Percentiles rank a stretch among this genome's conserved stretches.
phyloP scores from a whole-genome alignment of 1,139 yeast species.

The Nematodospora anomalae region DNA sequence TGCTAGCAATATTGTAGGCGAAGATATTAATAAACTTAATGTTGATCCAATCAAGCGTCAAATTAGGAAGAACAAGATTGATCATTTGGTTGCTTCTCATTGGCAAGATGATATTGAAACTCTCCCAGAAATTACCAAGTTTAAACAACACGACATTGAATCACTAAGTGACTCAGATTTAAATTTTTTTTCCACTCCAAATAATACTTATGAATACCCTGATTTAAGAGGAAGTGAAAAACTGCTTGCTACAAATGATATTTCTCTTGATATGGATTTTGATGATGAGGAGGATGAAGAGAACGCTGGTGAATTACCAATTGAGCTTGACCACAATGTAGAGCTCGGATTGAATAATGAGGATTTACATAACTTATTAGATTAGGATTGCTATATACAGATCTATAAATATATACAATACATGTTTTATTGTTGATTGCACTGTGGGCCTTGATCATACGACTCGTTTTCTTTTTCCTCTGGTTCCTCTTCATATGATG shows the following conservation, averaged over 20 bases:
- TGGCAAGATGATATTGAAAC: slow-evolving; percentile 14
- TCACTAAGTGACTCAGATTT: slow-evolving; percentile 25
- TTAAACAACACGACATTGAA: slow-evolving; percentile 14
- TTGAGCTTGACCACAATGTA: slow-evolving; percentile 15
- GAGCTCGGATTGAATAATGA: slow-evolving; percentile 34
- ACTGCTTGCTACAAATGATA: slow-evolving; percentile 6
- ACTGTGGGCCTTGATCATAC: slow-evolving; percentile 30
- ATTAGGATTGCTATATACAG: slow-evolving; percentile 18
- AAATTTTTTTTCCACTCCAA: slow-evolving; percentile 22
- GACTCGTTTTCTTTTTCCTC: slow-evolving; percentile 19
- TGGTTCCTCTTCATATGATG: slow-evolving; percentile 33
- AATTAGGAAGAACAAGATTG: slow-evolving; percentile 4
- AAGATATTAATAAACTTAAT: slow-evolving; percentile 21
- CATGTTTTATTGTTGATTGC: slow-evolving; percentile 36
- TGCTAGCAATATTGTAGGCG: slow-evolving; percentile 20
- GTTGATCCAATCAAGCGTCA: slow-evolving; percentile 36
- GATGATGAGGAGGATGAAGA: slow-evolving; percentile 18
- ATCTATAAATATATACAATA: slow-evolving; percentile 5
- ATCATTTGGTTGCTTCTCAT: slow-evolving; percentile 11
- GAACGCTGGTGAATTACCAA: slow-evolving; percentile 8
- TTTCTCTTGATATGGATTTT: slow-evolving; percentile 20
- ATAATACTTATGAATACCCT: slow-evolving; percentile 15
- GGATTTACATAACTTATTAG: slow-evolving; percentile 41
- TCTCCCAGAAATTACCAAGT: slow-evolving; percentile 6
- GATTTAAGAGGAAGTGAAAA: slow-evolving; percentile 15